Percentiles rank a stretch among this genome's conserved stretches.
These are phyloP conservation scores for Thelephora terrestris DNA, from an alignment of 1,284 basidiomycete genomes.

Conservation along the genomic window DNA sequence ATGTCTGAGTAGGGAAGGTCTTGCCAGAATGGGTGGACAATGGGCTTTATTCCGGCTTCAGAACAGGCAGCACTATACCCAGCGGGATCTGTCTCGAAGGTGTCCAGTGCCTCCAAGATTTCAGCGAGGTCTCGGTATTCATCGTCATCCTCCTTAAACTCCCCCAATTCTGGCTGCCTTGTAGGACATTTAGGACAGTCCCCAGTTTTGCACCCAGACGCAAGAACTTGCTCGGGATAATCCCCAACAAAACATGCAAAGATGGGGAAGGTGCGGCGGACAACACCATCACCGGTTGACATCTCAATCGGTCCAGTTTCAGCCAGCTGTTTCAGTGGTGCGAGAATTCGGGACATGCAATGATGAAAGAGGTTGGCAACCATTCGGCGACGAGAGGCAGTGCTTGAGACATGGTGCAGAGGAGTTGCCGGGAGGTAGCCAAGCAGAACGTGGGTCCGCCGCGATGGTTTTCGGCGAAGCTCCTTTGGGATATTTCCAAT, in stretches of 20 bases:
- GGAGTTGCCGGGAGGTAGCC: constrained; percentile 26
- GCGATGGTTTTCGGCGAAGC: constrained; percentile 23
- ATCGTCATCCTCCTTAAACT: background rate
- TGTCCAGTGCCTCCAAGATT: constrained; percentile 7
- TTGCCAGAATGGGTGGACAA: constrained; percentile 28
- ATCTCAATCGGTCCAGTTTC: constrained; percentile 11
- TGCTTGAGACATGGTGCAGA: constrained; percentile 20
- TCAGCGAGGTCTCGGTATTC: constrained; percentile 4
- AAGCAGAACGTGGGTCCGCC: constrained; percentile 23
- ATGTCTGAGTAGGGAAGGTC: constrained; percentile 27
- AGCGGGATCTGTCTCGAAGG: background rate
- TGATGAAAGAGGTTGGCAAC: constrained; percentile 16
- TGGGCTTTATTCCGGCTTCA: constrained; percentile 8
- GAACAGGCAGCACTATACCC: constrained; percentile 7
- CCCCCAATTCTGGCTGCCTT: constrained; percentile 6
- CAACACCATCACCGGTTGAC: constrained; percentile 16
- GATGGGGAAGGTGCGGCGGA: constrained; percentile 17
- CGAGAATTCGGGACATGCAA: constrained; percentile 12
- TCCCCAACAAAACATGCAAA: constrained; percentile 18
- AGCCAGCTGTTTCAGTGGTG: constrained; percentile 10
- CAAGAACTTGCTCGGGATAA: constrained; percentile 19
- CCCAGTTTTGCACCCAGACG: constrained; percentile 12
- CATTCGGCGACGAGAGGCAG: constrained; percentile 10
- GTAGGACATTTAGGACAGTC: constrained; percentile 15
- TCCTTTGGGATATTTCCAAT: constrained; percentile 35